A percentile compares a stretch with the other conserved stretches of the same genome.
These are phyloP conservation scores for Sporothrix euskadiensis DNA, from an alignment of 2,329 filamentous ascomycete species.

Conservation along the genomic window DNA sequence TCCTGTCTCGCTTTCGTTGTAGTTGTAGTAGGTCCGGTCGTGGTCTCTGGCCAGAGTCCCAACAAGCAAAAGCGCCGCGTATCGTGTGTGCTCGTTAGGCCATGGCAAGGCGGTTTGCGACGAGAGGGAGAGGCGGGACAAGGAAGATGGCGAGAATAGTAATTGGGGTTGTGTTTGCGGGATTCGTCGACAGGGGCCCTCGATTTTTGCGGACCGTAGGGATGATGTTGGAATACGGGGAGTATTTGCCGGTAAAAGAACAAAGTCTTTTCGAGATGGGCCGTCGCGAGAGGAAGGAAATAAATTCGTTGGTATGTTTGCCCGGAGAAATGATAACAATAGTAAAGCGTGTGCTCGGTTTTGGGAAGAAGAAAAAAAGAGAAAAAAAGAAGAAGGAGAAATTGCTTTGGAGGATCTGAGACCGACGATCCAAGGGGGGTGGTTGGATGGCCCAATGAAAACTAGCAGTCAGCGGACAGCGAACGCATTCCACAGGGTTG, in stretches of 20 bases:
- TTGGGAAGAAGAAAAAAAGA: constrained; percentile 11
- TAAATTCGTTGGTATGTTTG: background rate
- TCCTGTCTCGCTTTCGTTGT: background rate
- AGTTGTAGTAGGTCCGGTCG: background rate
- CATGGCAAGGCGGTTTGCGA: constrained; percentile 19
- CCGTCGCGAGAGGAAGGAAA: constrained; percentile 3
- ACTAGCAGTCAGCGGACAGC: background rate
- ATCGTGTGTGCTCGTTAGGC: constrained; percentile 18
- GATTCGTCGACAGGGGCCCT: constrained; percentile 10
- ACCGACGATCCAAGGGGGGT: constrained; percentile 26
- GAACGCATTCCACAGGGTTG: constrained; percentile 19
- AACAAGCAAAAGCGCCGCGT: constrained; percentile 23
- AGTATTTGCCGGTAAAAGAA: constrained; percentile 5
- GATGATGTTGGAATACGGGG: background rate
- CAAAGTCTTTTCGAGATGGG: background rate
- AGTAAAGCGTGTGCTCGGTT: background rate
- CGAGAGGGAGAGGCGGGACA: background rate
- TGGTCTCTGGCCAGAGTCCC: background rate
- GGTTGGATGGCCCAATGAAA: constrained; percentile 10
- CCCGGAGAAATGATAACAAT: background rate
- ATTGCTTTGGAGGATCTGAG: constrained; percentile 25
- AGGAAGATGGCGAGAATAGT: background rate
- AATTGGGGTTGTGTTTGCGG: background rate
- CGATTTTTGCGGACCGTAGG: constrained; percentile 8
- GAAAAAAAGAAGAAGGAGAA: constrained; percentile 19